These are phyloP conservation scores for Rhytidhysteron rufulum DNA, from an alignment of 2,329 filamentous ascomycete species.

Conservation along the genomic window DNA sequence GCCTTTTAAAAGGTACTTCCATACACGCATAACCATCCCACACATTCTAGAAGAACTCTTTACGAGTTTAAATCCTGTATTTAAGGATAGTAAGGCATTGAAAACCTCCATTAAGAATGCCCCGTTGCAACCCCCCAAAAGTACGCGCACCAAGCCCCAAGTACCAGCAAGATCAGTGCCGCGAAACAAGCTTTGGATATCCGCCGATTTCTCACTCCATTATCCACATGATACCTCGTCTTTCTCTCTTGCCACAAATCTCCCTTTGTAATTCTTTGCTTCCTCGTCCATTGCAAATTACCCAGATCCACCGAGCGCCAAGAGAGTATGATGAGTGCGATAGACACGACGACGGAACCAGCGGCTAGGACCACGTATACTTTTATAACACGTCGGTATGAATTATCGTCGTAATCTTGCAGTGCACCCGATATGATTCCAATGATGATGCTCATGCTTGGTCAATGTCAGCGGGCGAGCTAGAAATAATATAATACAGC, in stretches of 20 bases:
- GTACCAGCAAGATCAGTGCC: conserved; percentile 43
- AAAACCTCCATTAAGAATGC: too few species aligned
- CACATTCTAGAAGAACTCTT: too few species aligned
- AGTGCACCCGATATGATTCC: too few species aligned
- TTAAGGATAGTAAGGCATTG: too few species aligned
- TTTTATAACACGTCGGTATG: conserved; percentile 53
- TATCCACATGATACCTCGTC: conserved; percentile 37
- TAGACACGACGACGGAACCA: conserved; percentile 45
- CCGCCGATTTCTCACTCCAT: conserved; percentile 36
- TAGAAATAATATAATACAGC: not conserved
- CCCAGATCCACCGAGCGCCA: conserved; percentile 42
- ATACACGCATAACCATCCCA: too few species aligned
- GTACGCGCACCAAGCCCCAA: conserved; percentile 55
- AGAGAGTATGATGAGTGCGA: conserved; percentile 38
- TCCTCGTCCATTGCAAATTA: conserved; percentile 56
- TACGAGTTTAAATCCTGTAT: too few species aligned
- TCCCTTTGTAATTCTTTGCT: conserved; percentile 47
- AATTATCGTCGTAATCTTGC: conserved; percentile 57
- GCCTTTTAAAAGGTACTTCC: too few species aligned
- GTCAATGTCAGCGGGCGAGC: too few species aligned
- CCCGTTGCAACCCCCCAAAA: conserved; percentile 59
- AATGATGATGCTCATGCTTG: conserved; percentile 58
- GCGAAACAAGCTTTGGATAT: conserved; percentile 43
- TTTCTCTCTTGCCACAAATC: conserved; percentile 43
- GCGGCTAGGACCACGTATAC: conserved; percentile 55